These are phyloP conservation scores for Tremella fuciformis DNA, from an alignment of 768 basidiomycete genomes.

Conservation along the genomic window DNA sequence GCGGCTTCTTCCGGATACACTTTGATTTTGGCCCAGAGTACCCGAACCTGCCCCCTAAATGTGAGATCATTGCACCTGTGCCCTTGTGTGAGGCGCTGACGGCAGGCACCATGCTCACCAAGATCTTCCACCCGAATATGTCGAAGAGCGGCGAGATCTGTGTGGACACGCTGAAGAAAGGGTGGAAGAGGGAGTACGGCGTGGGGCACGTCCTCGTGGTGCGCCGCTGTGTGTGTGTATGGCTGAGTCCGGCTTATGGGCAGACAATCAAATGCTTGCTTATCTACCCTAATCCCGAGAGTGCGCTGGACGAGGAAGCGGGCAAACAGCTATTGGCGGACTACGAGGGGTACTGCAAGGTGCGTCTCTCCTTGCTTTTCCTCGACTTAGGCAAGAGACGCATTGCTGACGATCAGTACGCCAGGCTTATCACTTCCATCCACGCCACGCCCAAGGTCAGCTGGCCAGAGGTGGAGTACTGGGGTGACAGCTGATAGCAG, in stretches of 20 bases:
- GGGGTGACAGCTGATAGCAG: constrained; percentile 4
- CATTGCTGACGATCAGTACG: constrained; percentile 57
- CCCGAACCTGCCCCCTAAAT: constrained; percentile 89
- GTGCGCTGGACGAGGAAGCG: constrained; percentile 91
- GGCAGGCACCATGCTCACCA: constrained; percentile 82
- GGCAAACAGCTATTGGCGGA: constrained; percentile 84
- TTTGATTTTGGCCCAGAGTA: constrained; percentile 93
- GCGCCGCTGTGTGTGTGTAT: constrained; percentile 9
- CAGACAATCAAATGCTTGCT: constrained; percentile 87
- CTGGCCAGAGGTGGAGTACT: neutral
- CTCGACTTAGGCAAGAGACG: neutral
- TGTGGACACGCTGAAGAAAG: constrained; percentile 95
- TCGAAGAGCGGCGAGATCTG: constrained; percentile 87
- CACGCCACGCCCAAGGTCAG: constrained; percentile 78
- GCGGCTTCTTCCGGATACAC: constrained; percentile 68
- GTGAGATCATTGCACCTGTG: constrained; percentile 54
- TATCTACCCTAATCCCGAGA: constrained; percentile 95
- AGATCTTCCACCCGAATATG: constrained; percentile 97
- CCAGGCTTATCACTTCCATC: constrained; percentile 81
- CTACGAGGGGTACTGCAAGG: constrained; percentile 75
- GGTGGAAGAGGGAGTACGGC: constrained; percentile 89
- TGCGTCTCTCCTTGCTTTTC: constrained; percentile 12
- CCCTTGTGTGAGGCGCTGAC: neutral
- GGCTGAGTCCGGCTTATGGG: neutral
- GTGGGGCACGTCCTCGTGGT: constrained; percentile 80